A percentile compares a stretch with the other conserved stretches of the same genome.
phyloP scores from a whole-genome alignment of 495 filamentous ascomycete genomes.

The Ramalina peruviana region DNA sequence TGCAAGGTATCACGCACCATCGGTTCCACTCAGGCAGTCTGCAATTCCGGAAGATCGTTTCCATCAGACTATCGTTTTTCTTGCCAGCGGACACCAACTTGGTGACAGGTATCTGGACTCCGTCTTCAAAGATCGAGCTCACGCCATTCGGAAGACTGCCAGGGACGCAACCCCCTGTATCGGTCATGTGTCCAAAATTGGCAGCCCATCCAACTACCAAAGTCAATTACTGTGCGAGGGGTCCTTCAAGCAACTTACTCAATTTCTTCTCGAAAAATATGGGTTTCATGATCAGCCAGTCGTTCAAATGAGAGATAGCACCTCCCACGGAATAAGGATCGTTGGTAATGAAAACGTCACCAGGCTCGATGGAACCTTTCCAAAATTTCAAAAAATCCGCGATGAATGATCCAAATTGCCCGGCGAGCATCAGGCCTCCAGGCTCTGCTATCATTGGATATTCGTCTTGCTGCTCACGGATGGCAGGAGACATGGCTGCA shows the following conservation, averaged over 20 bases:
- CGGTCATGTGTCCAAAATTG: slow-evolving; percentile 37
- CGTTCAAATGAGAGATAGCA: slow-evolving; percentile 35
- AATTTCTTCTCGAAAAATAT: slow-evolving; percentile 30
- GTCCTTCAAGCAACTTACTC: background rate
- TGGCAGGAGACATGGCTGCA: slow-evolving; percentile 37
- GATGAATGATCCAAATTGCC: slow-evolving; percentile 39
- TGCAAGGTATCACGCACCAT: too few relatives aligned
- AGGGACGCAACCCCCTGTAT: slow-evolving; percentile 36
- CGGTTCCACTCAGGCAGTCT: slow-evolving; percentile 37
- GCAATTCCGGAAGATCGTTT: slow-evolving; percentile 33
- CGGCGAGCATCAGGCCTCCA: slow-evolving; percentile 35
- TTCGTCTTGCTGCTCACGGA: slow-evolving; percentile 38
- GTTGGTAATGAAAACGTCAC: slow-evolving; percentile 38
- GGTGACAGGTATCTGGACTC: slow-evolving; percentile 36
- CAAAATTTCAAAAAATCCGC: slow-evolving; percentile 31
- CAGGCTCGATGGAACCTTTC: slow-evolving; percentile 32
- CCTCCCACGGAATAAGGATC: slow-evolving; percentile 36
- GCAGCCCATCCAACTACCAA: slow-evolving; percentile 30
- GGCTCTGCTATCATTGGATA: slow-evolving; percentile 38
- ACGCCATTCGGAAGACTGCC: slow-evolving; percentile 40
- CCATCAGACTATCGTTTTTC: slow-evolving; percentile 30
- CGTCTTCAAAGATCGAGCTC: slow-evolving; percentile 36
- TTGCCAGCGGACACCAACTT: slow-evolving; percentile 32
- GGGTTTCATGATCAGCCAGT: slow-evolving; percentile 33
- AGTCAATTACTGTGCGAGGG: background rate